Conservation (phyloP, 2,329 filamentous ascomycete genomes). For the Venturia pyrina region DNA sequence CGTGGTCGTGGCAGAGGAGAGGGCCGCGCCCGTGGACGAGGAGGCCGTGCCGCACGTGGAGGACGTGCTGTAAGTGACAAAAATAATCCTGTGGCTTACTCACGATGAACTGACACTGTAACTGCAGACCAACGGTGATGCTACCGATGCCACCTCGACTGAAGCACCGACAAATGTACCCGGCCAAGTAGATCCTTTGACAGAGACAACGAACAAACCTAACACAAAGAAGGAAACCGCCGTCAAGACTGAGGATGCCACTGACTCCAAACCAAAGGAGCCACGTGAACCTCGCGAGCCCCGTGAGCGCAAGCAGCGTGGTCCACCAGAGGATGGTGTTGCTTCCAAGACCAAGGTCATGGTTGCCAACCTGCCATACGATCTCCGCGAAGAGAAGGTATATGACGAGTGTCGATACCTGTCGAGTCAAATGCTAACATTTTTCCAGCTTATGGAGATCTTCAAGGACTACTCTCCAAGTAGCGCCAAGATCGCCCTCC, state of each 20-base stretch:
- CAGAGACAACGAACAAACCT: conserved; percentile 43
- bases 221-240: conserved; percentile 43
- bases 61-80: conserved; percentile 54
- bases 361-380: conserved; percentile 98
- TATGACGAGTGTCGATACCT: conserved; percentile 19
- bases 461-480: conserved; percentile 86
- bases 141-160: conserved; percentile 35
- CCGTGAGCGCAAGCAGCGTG: conserved; percentile 67
- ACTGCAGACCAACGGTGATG: conserved; percentile 33
- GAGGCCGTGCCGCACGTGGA: conserved; percentile 50
- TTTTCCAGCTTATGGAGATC: conserved; percentile 80
- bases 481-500: conserved; percentile 96
- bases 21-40: conserved; percentile 49
- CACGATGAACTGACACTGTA: background rate
- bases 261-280: conserved; percentile 34
- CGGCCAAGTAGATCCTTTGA: conserved; percentile 38
- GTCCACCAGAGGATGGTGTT: conserved; percentile 92
- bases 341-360: conserved; percentile 99
- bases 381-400: conserved; percentile 95
- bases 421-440: conserved; percentile 15
- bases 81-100: conserved; percentile 33
- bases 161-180: conserved; percentile 40
- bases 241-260: conserved; percentile 31
- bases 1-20: conserved; percentile 48
- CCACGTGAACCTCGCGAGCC: conserved; percentile 40